These are phyloP conservation scores for Trichocladium uniseriatum DNA, from an alignment of 495 filamentous ascomycete genomes.

Conservation along the genomic window DNA sequence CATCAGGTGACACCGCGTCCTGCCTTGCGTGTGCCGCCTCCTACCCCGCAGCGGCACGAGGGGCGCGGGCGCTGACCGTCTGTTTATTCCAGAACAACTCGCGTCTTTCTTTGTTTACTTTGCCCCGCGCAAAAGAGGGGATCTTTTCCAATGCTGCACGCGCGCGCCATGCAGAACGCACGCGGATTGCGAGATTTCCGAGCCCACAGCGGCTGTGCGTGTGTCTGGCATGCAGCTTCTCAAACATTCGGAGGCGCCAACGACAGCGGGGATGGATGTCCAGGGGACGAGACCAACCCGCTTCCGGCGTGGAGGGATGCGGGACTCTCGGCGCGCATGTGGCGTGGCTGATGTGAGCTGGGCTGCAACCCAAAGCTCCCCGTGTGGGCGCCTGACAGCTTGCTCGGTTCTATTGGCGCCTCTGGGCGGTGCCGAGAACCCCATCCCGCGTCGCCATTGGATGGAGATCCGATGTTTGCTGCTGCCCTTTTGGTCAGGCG, in stretches of 20 bases:
- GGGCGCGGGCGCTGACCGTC: background rate
- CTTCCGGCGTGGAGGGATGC: slow-evolving; percentile 11
- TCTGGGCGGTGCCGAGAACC: slow-evolving; percentile 7
- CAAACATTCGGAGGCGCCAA: slow-evolving; percentile 10
- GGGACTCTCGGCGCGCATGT: too few relatives aligned
- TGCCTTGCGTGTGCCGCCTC: background rate
- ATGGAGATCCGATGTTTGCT: slow-evolving; percentile 4
- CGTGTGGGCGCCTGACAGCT: slow-evolving; percentile 10
- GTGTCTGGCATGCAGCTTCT: slow-evolving; percentile 11
- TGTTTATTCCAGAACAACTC: slow-evolving; percentile 10
- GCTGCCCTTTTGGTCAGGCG: slow-evolving; percentile 10
- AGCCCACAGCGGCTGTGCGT: slow-evolving; percentile 1
- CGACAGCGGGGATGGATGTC: too few relatives aligned
- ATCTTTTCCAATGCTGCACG: background rate
- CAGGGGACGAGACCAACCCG: background rate
- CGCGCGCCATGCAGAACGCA: background rate
- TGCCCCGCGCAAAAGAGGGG: slow-evolving; percentile 8
- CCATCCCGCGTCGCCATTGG: slow-evolving; percentile 17
- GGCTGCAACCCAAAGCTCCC: slow-evolving; percentile 10
- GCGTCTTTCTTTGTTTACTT: slow-evolving; percentile 19
- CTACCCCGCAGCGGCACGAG: slow-evolving; percentile 13
- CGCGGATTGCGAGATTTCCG: background rate
- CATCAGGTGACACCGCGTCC: slow-evolving; percentile 17
- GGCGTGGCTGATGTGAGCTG: slow-evolving; percentile 22
- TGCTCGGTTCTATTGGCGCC: slow-evolving; percentile 14